Evolutionary conservation across 1,139 yeast genomes (phyloP), one percentile per base, ranked within the genome.

Genomic region (Dujonia santamariae): DNA sequence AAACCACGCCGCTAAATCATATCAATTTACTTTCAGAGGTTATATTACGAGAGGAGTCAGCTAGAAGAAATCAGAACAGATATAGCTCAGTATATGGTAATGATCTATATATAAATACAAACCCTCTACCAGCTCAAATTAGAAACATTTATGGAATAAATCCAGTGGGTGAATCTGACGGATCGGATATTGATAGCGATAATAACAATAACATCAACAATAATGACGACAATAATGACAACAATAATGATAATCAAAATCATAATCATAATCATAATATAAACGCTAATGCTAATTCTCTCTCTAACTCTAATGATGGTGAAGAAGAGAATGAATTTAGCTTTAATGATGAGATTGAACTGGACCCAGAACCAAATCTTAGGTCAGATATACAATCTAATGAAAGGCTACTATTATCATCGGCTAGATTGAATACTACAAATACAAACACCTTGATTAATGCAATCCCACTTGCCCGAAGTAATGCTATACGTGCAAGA

Each of bases 341-440:
- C 11, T 23, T 23, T 23, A 28, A 32, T 22, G 31, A 32, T 21
- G 18, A 28, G n/a, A 16, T 14, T 13, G 34, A 30, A 16, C 31
- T 26, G 34, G 34, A 31, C 4, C 35, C 35, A 4, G 53, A 43
- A 12, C 34, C 38, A 16, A 40, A 35, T 14, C 36, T 47, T 25
- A 39, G 48, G 7, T 42, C 46, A 3, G 51, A 47, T 19, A 37
- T 47, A 18, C 48, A 42, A 27, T 37, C 53, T 6, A 47, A 45
- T 29, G 62, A 58, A 35, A 39, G 55, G 22, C 43, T 58, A n/a
- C 44, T 60, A 4, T 46, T 59, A 3, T 48, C 61, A 3, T 50
- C 60, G 8, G 63, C 63, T 3, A 45, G 62, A n/a, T 58, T 56
- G 28, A 54, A 54, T 30, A 45, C 44, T 17, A 47, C 54, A 4